Base-by-base conservation (phyloP, 2,329 filamentous ascomycete genomes). In the Paecilomyces fulvus region DNA sequence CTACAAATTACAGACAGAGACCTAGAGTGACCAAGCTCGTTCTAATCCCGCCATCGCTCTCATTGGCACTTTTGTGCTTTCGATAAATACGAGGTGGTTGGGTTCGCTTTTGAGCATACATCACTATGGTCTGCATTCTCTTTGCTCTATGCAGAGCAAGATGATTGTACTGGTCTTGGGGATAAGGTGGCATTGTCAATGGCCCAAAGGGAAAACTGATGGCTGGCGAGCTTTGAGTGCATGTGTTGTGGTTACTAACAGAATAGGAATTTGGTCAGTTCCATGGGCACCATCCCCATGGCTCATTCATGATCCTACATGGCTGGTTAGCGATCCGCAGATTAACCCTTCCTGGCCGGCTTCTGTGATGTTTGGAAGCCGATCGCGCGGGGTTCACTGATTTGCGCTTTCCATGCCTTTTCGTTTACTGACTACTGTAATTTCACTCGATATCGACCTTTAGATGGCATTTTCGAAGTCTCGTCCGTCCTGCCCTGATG, bases 81-180 rank as follows among this genome's bases (percentile, higher is more conserved):
- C 56, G 53, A n/a, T 53, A 58, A 53, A 54, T 59, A 59, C 64
- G 65, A 65, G 66, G 69, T 68, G 61, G 63, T 64, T 68, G 71
- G 73, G 71, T 76, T 76, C 73, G 73, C 73, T 74, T 70, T 75
- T 71, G 71, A 73, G 73, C 73, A 70, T 65, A 75, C 70, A 75
- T 63, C 37, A 14, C 28, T 51, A 21, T 21, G 11, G 51, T 48
- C 28, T 25, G 30, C n/a, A 31, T 21, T 52, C 3, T 46, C 14
- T 14, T 30, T 28, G 49, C 14, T 43, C 53, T 50, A 30, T 49
- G 20, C n/a, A 37, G 33, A 37, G 33, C 12, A n/a, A 49, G n/a
- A 9, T 10, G 17, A 46, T 6, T 11, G 51, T 25, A 21, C 11
- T 46, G 20, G 7, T 55, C 48, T 37, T 37, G 25, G 17, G n/a